Evolutionary conservation across 164 flowering plant genomes (phyloP), one percentile per base, ranked within the genome.

Genomic region (Brasenia schreberi): DNA sequence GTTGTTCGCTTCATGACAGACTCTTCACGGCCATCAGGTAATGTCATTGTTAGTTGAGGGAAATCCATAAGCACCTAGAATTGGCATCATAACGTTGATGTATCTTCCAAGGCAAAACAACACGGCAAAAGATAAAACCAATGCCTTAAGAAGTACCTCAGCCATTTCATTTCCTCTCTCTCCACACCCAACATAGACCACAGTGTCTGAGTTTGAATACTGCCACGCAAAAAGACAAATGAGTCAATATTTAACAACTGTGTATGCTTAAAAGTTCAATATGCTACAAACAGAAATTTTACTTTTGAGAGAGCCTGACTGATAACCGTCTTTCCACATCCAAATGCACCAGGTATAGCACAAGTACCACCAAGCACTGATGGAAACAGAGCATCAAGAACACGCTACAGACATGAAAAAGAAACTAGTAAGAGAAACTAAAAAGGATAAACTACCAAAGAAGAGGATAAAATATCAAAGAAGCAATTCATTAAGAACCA

Each of bases 81-180:
- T 49, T 61, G 62, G n/a, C 17, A 27, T 60, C 19, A 33, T 33
- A 33, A 61, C 27, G 58, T 19, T 6, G 18, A 67, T 33, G 19
- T 23, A 42, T 5, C 45, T 42, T 58, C 19, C 9, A 39, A 19
- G 9, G 6, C 14, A 66, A 66, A 49, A 9, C 12, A 52, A 59
- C 33, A 69, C 45, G 63, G 52, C 33, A 27, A 53, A n/a, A 18
- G 33, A 61, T 11, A 61, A 18, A 11, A 61, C n/a, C 12, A 61
- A 18, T 18, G 12, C 18, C n/a, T n/a, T 11, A 61, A 68, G 5
- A 61, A 74, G 66, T 69, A 91, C 99, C 90, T 95, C 99, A 17
- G 99, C 99, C 99, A 95, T 95, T 77, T 95, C 99, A 79, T 95
- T 95, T 81, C 99, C 99, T 83, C 97, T 85, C 77, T 95, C 99